Evolutionary conservation across 805 yeast species (phyloP), one percentile per base, ranked within the genome.

Genomic region (Hyphopichia homilentoma): DNA sequence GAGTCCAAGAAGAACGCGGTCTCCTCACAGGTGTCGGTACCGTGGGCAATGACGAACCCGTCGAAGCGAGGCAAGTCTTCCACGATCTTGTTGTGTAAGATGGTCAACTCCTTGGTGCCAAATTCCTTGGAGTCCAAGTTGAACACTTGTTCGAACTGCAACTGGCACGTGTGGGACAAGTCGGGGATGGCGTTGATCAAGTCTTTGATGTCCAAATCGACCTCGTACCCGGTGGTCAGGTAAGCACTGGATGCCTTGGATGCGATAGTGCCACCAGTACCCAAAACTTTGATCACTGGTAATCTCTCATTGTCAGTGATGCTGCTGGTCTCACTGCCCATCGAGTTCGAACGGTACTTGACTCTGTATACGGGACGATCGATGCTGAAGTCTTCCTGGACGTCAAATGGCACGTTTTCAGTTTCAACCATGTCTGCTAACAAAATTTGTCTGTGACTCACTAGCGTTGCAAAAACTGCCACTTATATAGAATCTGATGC

Each of bases 1-100:
- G 71, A 57, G 39, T 78, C 81, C 22, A 79, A 55, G 50, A 79
- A 79, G 48, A 79, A 78, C 0, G 83, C 76, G 6, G 85, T 78
- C 49, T 79, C 85, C 32, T 80, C 79, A 61, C 77, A 64, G 2
- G 84, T 75, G 45, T 79, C 85, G 6, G 85, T 79, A n/a, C 85
- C 85, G 50, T 79, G 85, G 1, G 84, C 79, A 23, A 79, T 73
- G 26, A 79, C 84, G 13, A 77, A 68, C 25, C 83, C 84, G 44
- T 75, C 77, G 40, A 65, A 73, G 3, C 54, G 39, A 26, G 55
- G 60, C 22, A 77, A 48, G 20, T 72, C 70, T 16, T 62, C 61
- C 8, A 67, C 53, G 13, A 79, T 64, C 35, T 71, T 70, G 27
- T 59, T 52, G 38, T 75, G 67, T 29, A 79, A 63, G 29, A 59